Conservation (phyloP, 805 yeast species). For the Hermanozyma aechmeae region DNA sequence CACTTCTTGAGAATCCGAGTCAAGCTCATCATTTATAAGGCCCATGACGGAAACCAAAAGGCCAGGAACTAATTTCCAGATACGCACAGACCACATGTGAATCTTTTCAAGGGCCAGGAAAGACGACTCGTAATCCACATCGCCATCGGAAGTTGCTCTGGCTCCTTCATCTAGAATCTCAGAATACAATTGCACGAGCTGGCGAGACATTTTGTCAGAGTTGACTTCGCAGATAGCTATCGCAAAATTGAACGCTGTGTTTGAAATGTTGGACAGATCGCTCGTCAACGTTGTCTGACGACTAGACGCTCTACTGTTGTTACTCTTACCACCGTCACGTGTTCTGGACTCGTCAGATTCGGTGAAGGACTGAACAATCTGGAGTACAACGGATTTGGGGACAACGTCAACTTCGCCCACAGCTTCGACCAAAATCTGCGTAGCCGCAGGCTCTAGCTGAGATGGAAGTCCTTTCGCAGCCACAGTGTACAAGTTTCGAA, state of each 20-base stretch:
- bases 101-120: conserved; percentile 45
- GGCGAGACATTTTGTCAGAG: conserved; percentile 65
- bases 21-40: conserved; percentile 67
- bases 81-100: conserved; percentile 51
- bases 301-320: too few species aligned
- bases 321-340: too few species aligned
- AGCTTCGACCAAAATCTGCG: conserved; percentile 68
- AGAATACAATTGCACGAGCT: conserved; percentile 69
- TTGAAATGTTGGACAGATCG: conserved; percentile 22
- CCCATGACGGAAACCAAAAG: conserved; percentile 67
- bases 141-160: conserved; percentile 5
- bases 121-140: conserved; percentile 10
- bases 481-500: conserved; percentile 53
- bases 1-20: conserved; percentile 56
- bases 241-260: conserved; percentile 60
- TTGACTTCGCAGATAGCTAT: conserved; percentile 60
- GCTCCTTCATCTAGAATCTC: conserved; percentile 55
- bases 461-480: conserved; percentile 36
- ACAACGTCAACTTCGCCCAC: conserved; percentile 61
- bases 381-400: conserved; percentile 49
- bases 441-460: conserved; percentile 50
- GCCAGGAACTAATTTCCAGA: conserved; percentile 78
- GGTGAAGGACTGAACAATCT: conserved; percentile 50
- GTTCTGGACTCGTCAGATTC: conserved; percentile 3
- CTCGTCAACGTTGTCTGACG: too few species aligned